A percentile compares a stretch with the other conserved stretches of the same genome.
These are phyloP conservation scores for Mucor circinelloides DNA, from an alignment of 371 early-diverging fungal species.

Conservation along the genomic window DNA sequence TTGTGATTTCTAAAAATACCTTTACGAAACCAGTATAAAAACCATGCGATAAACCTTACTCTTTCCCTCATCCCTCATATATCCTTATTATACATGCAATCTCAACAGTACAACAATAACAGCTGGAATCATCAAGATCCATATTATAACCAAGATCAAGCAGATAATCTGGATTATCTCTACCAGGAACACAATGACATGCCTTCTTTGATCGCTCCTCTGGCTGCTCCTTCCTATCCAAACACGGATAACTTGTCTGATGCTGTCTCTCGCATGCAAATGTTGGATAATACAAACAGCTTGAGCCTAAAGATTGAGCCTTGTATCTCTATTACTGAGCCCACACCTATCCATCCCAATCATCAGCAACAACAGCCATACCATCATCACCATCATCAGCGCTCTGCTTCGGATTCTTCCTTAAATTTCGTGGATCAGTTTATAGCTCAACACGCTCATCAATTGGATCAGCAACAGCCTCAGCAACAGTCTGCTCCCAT, in stretches of 20 bases:
- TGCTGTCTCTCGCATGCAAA: conserved; percentile 17
- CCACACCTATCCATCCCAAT: conserved; percentile 15
- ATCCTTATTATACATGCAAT: conserved; percentile 1
- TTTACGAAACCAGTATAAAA: background rate
- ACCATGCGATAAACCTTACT: background rate
- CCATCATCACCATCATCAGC: background rate
- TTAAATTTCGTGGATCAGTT: conserved; percentile 19
- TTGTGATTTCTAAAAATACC: conserved; percentile 16
- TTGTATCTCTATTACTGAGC: conserved; percentile 33
- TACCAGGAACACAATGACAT: background rate
- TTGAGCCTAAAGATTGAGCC: conserved; percentile 25
- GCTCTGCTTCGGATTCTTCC: background rate
- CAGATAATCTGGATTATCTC: background rate
- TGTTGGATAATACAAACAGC: conserved; percentile 1
- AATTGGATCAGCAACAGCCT: background rate
- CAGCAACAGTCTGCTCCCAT: background rate
- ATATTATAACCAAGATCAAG: background rate
- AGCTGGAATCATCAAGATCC: background rate
- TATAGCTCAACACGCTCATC: conserved; percentile 14
- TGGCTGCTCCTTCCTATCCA: conserved; percentile 10
- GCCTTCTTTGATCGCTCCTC: conserved; percentile 1
- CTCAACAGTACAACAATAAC: background rate
- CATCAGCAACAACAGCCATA: background rate
- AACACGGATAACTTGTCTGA: conserved; percentile 2
- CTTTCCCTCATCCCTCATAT: background rate